Conservation (phyloP, 2,329 filamentous ascomycete genomes). For the Sporothrix protearum region DNA sequence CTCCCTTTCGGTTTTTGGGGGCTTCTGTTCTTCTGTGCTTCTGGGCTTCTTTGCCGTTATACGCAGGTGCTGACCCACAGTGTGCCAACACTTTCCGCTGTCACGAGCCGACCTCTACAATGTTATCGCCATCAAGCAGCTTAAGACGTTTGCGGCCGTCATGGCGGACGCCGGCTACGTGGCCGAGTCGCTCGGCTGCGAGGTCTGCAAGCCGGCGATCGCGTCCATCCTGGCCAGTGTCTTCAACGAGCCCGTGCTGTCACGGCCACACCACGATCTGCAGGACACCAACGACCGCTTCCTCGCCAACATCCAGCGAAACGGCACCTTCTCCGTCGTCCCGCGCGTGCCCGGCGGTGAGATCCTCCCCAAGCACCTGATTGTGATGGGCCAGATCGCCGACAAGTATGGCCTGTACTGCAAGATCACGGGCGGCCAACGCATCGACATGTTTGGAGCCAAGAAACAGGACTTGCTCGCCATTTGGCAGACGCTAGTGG, state of each 20-base stretch:
- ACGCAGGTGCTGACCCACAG: conserved; percentile 25
- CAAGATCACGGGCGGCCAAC: conserved; percentile 88
- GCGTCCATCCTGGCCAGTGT: conserved; percentile 76
- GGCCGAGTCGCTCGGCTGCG: conserved; percentile 70
- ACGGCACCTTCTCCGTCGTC: conserved; percentile 86
- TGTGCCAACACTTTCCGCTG: conserved; percentile 74
- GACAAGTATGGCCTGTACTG: conserved; percentile 82
- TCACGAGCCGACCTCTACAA: conserved; percentile 88
- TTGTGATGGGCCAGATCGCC: conserved; percentile 78
- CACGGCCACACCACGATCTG: conserved; percentile 66
- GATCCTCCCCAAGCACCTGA: conserved; percentile 81
- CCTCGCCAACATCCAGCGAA: conserved; percentile 83
- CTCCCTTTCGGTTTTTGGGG: too few species aligned
- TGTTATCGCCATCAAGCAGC: conserved; percentile 76
- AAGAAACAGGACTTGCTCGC: conserved; percentile 78
- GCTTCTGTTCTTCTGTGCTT: too few species aligned
- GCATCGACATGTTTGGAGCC: conserved; percentile 90
- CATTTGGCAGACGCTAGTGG: conserved; percentile 78
- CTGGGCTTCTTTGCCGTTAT: too few species aligned
- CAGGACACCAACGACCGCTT: conserved; percentile 91
- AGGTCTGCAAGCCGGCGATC: conserved; percentile 79
- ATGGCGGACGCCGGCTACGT: conserved; percentile 71
- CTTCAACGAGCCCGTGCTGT: conserved; percentile 80
- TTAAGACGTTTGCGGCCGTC: conserved; percentile 68
- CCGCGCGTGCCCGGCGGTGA: conserved; percentile 80